Evolutionary conservation across 148 eudicot genomes (phyloP).

Genomic region (Nyssa sinensis): DNA sequence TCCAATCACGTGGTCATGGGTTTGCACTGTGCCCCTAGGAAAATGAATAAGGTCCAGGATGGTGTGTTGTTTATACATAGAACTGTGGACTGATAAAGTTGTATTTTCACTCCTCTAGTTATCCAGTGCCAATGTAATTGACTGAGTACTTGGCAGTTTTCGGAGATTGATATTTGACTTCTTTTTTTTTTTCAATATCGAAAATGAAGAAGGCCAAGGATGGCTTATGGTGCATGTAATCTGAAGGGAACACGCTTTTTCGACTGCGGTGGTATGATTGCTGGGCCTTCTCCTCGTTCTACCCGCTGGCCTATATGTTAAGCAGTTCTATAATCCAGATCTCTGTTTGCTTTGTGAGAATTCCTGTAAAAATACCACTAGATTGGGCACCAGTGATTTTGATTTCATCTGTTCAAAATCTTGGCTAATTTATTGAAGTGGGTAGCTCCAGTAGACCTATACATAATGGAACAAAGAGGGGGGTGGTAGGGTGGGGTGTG

Average conservation of each 20-base stretch:
- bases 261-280: constrained; percentile 16
- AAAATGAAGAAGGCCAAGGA: constrained; percentile 4
- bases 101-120: not conserved
- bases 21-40: constrained; percentile 15
- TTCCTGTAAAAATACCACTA: constrained; percentile 31
- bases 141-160: constrained; percentile 12
- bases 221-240: constrained; percentile 4
- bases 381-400: constrained; percentile 27
- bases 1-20: not conserved
- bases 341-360: no score
- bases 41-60: not conserved
- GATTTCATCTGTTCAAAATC: constrained; percentile 23
- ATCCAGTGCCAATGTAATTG: not conserved
- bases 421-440: constrained; percentile 24
- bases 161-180: no score
- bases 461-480: no score
- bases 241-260: constrained; percentile 12
- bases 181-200: no score
- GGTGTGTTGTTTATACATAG: not conserved
- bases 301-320: no score
- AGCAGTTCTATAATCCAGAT: no score
- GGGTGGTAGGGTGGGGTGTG: no score
- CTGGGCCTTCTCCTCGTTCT: constrained; percentile 15
- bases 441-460: constrained; percentile 15
- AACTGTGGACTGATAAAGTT: not conserved